phyloP scores from a whole-genome alignment of 495 filamentous ascomycete genomes.

The Xanthoparmelia taractica region DNA sequence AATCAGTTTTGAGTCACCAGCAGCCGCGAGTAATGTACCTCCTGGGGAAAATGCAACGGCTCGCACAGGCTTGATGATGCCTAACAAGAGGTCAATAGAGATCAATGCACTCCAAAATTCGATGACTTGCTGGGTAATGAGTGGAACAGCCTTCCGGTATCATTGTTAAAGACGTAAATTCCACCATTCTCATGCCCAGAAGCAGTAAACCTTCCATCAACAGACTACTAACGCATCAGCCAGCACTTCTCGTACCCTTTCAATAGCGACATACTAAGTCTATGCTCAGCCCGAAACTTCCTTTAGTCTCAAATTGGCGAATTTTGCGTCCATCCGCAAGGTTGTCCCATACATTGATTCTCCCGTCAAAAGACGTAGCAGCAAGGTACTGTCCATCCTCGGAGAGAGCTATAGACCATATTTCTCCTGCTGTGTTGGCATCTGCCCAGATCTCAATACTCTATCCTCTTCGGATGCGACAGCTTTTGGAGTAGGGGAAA shows the following conservation, averaged over 20 bases:
- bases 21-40: slow-evolving; percentile 79
- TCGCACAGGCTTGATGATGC: slow-evolving; percentile 77
- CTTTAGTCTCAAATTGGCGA: slow-evolving; percentile 81
- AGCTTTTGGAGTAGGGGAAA: slow-evolving; percentile 13
- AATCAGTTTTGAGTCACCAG: slow-evolving; percentile 82
- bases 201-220: slow-evolving; percentile 77
- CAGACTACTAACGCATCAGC: slow-evolving; percentile 39
- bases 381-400: slow-evolving; percentile 75
- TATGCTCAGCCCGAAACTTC: slow-evolving; percentile 79
- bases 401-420: slow-evolving; percentile 83
- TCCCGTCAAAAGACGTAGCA: slow-evolving; percentile 71
- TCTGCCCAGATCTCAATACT: slow-evolving; percentile 28
- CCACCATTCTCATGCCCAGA: slow-evolving; percentile 88
- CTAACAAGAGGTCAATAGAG: slow-evolving; percentile 35
- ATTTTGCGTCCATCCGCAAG: slow-evolving; percentile 44
- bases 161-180: slow-evolving; percentile 93
- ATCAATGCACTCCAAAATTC: not conserved
- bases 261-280: slow-evolving; percentile 54
- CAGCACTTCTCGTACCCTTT: slow-evolving; percentile 11
- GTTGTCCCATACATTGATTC: slow-evolving; percentile 82
- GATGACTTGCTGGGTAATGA: slow-evolving; percentile 64
- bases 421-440: slow-evolving; percentile 50
- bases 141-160: slow-evolving; percentile 75
- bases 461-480: slow-evolving; percentile 15
- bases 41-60: slow-evolving; percentile 79